Evolutionary conservation across 1,284 basidiomycete species (phyloP), one percentile per base, ranked within the genome.

Genomic region (Ceratobasidium sp.): DNA sequence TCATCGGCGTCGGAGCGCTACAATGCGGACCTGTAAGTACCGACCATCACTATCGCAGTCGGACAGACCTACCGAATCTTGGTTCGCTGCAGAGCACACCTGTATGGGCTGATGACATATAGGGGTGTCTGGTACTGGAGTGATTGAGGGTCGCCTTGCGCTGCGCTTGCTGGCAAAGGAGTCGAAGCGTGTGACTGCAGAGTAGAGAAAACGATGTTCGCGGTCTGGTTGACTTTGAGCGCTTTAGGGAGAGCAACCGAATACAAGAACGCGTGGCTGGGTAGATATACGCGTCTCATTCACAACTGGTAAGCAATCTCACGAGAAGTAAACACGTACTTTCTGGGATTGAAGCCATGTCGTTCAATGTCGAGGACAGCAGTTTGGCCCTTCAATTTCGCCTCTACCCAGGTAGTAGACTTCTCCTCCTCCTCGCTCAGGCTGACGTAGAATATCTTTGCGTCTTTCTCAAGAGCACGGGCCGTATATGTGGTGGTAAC

Each of bases 401-500:
- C 92, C 79, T 94, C 91, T 36, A 94, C 82, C 87, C 89, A 94
- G 77, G 90, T 92, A 28, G 92, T 92, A 76, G 84, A 86, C 72
- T 84, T 80, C 72, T 85, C 86, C 72, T 93, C 91, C 28, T 85
- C 83, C 71, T 85, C 84, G 8, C 86, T 85, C 23, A 97, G 82
- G 5, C 91, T 88, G 74, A 96, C 81, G 55, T 89, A 87, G 79
- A 94, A 95, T 45, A 86, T 82, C 46, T 84, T 85, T 9, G 88
- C 85, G 57, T 83, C 85, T 74, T 88, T 82, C 75, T 87, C 85
- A 32, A 91, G 84, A 58, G 92, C 87, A 80, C 89, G 92, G 79
- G 93, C 86, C 21, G 92, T 90, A 81, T 92, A 97, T 71, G 93
- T 92, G 59, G 95, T 96, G 59, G 89, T 92, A 83, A 94, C 88